These are phyloP conservation scores for Coelastrella sp. DNA, from an alignment of 139 green algal genomes.

Conservation along the genomic window DNA sequence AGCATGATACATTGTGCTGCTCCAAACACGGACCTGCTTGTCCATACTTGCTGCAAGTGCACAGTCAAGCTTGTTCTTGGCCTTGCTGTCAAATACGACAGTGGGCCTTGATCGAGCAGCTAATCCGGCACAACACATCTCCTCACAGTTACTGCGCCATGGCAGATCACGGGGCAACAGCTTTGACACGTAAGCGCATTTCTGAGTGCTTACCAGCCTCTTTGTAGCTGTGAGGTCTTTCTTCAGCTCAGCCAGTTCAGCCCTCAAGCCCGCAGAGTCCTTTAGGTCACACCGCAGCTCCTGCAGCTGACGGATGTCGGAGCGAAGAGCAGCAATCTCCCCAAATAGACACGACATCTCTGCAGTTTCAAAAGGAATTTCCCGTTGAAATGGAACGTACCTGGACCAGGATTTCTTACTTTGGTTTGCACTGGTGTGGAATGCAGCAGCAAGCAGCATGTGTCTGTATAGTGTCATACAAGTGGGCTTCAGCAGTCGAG, in stretches of 20 bases:
- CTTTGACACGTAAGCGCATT: too few relatives aligned
- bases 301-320: neutral
- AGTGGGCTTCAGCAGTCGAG: too few relatives aligned
- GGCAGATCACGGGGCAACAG: too few relatives aligned
- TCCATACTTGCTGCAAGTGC: too few relatives aligned
- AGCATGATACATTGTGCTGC: too few relatives aligned
- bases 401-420: too few relatives aligned
- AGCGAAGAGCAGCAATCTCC: conserved; percentile 22
- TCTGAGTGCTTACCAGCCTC: neutral
- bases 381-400: neutral
- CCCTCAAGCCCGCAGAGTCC: neutral
- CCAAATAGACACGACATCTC: conserved; percentile 8
- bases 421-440: neutral
- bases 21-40: too few relatives aligned
- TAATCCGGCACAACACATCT: too few relatives aligned
- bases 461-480: neutral
- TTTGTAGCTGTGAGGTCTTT: neutral
- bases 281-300: conserved; percentile 10
- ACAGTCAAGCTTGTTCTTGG: too few relatives aligned
- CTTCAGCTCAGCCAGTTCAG: neutral
- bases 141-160: too few relatives aligned
- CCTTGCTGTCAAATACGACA: too few relatives aligned
- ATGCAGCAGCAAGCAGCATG: neutral
- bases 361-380: neutral
- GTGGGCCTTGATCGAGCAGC: too few relatives aligned